Percentiles rank a stretch among this genome's conserved stretches.
phyloP scores from a whole-genome alignment of 2,329 filamentous ascomycete species.

The Pseudocercospora vitis region DNA sequence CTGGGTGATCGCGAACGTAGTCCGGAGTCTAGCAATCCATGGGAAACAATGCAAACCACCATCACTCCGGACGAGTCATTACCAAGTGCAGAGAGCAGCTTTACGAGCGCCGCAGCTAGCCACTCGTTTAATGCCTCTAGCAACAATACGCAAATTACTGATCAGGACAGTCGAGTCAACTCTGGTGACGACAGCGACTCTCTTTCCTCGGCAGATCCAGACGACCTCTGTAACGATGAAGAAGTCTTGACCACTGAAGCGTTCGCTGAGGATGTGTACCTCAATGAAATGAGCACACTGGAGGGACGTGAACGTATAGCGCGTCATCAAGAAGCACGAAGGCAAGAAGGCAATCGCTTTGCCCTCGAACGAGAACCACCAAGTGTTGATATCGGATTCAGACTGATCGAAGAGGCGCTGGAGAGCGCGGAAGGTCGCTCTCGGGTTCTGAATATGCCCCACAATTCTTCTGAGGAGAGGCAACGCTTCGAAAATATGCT shows the following conservation, averaged over 20 bases:
- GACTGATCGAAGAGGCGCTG: conserved; percentile 35
- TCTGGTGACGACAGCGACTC: conserved; percentile 46
- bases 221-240: conserved; percentile 42
- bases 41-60: conserved; percentile 79
- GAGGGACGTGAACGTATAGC: conserved; percentile 33
- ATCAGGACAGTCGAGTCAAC: conserved; percentile 33
- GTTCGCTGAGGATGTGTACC: conserved; percentile 35
- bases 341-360: conserved; percentile 31
- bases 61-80: conserved; percentile 78
- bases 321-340: conserved; percentile 37
- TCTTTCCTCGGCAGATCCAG: conserved; percentile 52
- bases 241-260: conserved; percentile 29
- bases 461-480: conserved; percentile 11
- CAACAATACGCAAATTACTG: conserved; percentile 37
- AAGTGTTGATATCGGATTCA: conserved; percentile 35
- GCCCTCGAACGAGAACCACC: conserved; percentile 26
- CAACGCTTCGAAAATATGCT: conserved; percentile 17
- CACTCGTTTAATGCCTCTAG: conserved; percentile 47
- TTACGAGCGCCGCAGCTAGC: conserved; percentile 64
- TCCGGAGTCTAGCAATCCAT: conserved; percentile 65
- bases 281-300: conserved; percentile 27
- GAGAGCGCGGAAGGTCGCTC: conserved; percentile 31
- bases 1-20: conserved; percentile 83
- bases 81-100: conserved; percentile 79
- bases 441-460: conserved; percentile 27